These are phyloP conservation scores for Zasmidium cellare DNA, from an alignment of 2,329 filamentous ascomycete genomes.

Conservation along the genomic window DNA sequence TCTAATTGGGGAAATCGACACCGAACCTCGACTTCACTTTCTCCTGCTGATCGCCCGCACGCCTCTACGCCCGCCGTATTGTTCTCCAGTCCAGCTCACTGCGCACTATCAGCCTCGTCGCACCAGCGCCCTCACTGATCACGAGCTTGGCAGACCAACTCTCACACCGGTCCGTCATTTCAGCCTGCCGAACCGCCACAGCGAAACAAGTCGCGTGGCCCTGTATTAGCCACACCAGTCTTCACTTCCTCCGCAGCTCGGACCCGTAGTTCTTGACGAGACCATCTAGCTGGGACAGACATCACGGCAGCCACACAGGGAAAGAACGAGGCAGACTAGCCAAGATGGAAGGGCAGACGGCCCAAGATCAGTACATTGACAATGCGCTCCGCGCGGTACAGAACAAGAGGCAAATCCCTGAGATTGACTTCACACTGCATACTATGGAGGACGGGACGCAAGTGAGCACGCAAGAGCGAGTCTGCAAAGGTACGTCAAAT, in stretches of 20 bases:
- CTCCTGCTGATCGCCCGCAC: not conserved
- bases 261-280: too few species aligned
- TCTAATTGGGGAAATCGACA: not conserved
- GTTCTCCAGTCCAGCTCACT: not conserved
- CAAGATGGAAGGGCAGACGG: slow-evolving; percentile 33
- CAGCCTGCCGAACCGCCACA: not conserved
- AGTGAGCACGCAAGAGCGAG: slow-evolving; percentile 92
- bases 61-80: not conserved
- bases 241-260: not conserved
- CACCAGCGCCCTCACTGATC: not conserved
- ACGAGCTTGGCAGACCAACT: not conserved
- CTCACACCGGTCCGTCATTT: not conserved
- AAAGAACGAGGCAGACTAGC: slow-evolving; percentile 1
- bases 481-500: slow-evolving; percentile 80
- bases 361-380: slow-evolving; percentile 61
- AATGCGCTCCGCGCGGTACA: slow-evolving; percentile 89
- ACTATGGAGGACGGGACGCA: slow-evolving; percentile 96
- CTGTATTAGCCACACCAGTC: not conserved
- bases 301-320: not conserved
- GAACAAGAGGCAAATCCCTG: slow-evolving; percentile 91
- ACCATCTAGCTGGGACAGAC: not conserved
- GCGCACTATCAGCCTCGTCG: not conserved
- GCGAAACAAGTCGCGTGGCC: not conserved
- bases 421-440: slow-evolving; percentile 98
- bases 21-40: not conserved